Evolutionary conservation across 768 basidiomycete genomes (phyloP), one percentile per base, ranked within the genome.

Genomic region (Suillus bovinus): DNA sequence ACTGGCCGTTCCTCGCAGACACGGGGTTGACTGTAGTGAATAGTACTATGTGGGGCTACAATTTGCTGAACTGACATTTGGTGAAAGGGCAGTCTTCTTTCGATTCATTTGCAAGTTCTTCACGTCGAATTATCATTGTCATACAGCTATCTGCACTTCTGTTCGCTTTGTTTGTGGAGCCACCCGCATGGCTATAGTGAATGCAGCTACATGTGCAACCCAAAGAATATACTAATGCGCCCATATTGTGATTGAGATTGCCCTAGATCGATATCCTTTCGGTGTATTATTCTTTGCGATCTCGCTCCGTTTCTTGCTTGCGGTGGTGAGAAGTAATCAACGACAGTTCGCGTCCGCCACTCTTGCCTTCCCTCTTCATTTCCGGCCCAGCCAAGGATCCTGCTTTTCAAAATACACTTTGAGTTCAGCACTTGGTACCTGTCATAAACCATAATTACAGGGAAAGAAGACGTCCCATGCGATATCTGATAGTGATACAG

Each of bases 401-500:
- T 22, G n/a, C 31, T 38, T 22, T 24, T 31, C 14, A 55, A 33
- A 11, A 4, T 17, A 56, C 24, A 24, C 7, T 27, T 56, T 11
- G 24, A 56, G 38, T 24, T 56, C 16, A 13, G 10, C 11, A 39
- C 27, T n/a, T 56, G 39, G 27, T 2, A 17, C 17, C 17, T 39
- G n/a, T n/a, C n/a, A n/a, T n/a, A 29, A 20, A 56, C 10, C 16
- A 20, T 27, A 39, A 36, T 56, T 56, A 41, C 55, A 17, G 2
- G 24, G 17, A 39, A 39, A 56, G 54, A 17, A 38, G 34, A 24
- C 54, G 24, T 24, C 36, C 17, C 38, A 39, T 39, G 38, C 8
- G 20, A 33, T 52, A 41, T 56, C 55, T 39, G 22, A 56, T 56
- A 56, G 55, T 56, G 55, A 27, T 16, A 11, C 5, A 34, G 22